Evolutionary conservation across 2,329 filamentous ascomycete genomes (phyloP), one percentile per base, ranked within the genome.

Genomic region (Elsinoe fawcettii): DNA sequence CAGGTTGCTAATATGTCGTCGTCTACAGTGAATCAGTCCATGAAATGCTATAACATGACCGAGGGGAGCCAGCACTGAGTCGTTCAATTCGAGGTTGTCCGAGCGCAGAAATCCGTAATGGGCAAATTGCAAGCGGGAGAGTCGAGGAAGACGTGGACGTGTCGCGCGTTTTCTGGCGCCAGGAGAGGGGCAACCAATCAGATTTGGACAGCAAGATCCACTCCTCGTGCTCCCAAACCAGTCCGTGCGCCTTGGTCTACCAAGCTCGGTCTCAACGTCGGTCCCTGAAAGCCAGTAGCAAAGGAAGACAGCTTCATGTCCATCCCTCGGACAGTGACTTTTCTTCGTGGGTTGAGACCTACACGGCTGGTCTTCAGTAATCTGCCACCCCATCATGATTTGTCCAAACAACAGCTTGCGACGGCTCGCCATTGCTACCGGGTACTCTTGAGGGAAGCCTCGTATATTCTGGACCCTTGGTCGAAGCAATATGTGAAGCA

Each of bases 121-220:
- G 49, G 30, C 49, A 37, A 53, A 37, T 36, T 53, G 49, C 30
- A 11, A 37, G 32, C 49, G 39, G 43, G 32, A 39, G 37, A 39
- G 37, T 36, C 37, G 22, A 51, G 56, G 36, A 41, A 36, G 56
- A 53, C 43, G 55, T 39, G 39, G 27, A 51, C 22, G 46, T 57
- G 56, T 46, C 37, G 44, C 55, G 55, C 44, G 55, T 32, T 27
- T 44, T 44, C 18, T 23, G 41, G 16, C 41, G 22, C 41, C 41
- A 46, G 41, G 41, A 46, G 41, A 46, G 41, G 41, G 41, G 41
- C 20, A 25, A 46, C 41, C 41, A 46, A 46, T 46, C 20, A 46
- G 14, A n/a, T 12, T 6, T 23, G 7, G 41, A 12, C 41, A 25
- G n/a, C 8, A 6, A n/a, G 41, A 46, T 25, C 41, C 41, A 46